A percentile compares a stretch with the other conserved stretches of the same genome.
phyloP scores from a whole-genome alignment of 768 basidiomycete genomes.

The Suillus alpinus region DNA sequence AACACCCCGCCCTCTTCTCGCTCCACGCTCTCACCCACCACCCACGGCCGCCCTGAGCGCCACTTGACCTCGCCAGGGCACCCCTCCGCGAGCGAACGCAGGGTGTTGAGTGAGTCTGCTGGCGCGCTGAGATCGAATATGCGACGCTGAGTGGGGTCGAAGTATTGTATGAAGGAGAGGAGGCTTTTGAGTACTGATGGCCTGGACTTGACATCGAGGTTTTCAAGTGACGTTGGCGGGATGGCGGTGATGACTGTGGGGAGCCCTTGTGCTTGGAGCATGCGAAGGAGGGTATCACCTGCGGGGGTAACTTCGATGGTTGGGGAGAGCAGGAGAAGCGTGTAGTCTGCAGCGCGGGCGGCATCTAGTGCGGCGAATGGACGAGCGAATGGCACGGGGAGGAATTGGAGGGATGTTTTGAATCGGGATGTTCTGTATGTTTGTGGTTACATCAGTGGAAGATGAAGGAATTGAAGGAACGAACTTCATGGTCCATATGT shows the following conservation, averaged over 20 bases:
- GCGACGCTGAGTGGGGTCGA: constrained; percentile 77
- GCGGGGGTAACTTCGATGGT: constrained; percentile 76
- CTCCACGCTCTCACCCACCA: constrained; percentile 64
- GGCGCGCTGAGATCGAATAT: constrained; percentile 68
- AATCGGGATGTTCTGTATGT: constrained; percentile 74
- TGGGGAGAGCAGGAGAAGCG: constrained; percentile 80
- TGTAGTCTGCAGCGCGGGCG: constrained; percentile 87
- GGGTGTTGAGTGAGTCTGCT: constrained; percentile 67
- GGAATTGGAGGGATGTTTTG: constrained; percentile 88
- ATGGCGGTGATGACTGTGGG: constrained; percentile 80
- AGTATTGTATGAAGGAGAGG: constrained; percentile 92
- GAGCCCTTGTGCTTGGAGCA: constrained; percentile 87
- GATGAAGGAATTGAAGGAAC: constrained; percentile 15
- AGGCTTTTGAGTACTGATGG: constrained; percentile 79
- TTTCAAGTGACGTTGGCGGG: constrained; percentile 45
- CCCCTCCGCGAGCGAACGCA: constrained; percentile 82
- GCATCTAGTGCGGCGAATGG: constrained; percentile 82
- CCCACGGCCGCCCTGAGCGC: constrained; percentile 76
- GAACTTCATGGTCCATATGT: constrained; percentile 66
- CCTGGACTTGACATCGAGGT: constrained; percentile 60
- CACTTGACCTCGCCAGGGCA: constrained; percentile 76
- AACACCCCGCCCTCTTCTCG: constrained; percentile 65
- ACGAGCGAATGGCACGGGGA: constrained; percentile 67
- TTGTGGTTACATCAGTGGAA: constrained; percentile 3
- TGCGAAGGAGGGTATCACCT: constrained; percentile 86